These are phyloP conservation scores for Exophiala bonariae DNA, from an alignment of 2,329 filamentous ascomycete genomes.

Conservation along the genomic window DNA sequence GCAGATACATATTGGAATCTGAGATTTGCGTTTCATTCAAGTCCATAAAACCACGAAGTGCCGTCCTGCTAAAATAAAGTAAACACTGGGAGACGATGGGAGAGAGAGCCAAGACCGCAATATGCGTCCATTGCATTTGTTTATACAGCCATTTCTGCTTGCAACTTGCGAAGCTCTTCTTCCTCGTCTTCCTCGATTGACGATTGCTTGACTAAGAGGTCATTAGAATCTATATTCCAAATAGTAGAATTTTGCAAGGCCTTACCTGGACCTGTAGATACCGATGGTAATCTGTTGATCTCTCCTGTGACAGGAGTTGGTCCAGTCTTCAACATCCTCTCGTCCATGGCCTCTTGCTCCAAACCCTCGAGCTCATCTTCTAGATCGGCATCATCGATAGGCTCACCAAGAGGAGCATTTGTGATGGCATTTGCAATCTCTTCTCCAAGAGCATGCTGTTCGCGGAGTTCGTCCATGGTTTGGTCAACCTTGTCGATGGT, in stretches of 20 bases:
- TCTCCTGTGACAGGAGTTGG: conserved; percentile 78
- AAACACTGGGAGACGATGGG: neutral
- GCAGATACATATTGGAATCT: conserved; percentile 8
- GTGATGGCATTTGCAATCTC: conserved; percentile 89
- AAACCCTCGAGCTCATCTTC: conserved; percentile 81
- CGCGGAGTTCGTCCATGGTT: conserved; percentile 88
- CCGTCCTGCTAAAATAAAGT: too few relatives aligned
- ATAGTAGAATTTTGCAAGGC: conserved; percentile 29
- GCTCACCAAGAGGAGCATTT: conserved; percentile 64
- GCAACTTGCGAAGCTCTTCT: conserved; percentile 86
- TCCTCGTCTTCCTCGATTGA: conserved; percentile 90
- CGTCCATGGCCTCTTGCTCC: conserved; percentile 89
- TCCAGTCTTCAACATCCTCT: conserved; percentile 89
- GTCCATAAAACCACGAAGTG: too few relatives aligned
- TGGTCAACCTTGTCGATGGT: conserved; percentile 93
- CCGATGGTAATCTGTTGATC: conserved; percentile 73
- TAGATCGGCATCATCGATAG: conserved; percentile 81
- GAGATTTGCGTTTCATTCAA: conserved; percentile 4
- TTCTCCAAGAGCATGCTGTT: conserved; percentile 89
- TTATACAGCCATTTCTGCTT: conserved; percentile 96
- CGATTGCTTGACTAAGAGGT: conserved; percentile 46
- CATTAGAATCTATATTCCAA: conserved; percentile 23
- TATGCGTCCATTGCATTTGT: too few relatives aligned
- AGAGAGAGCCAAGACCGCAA: neutral
- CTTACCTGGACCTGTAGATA: conserved; percentile 74